Evolutionary conservation across 345 rosid genomes (phyloP), one percentile per base, ranked within the genome.

Genomic region (Raphanus raphanistrum): DNA sequence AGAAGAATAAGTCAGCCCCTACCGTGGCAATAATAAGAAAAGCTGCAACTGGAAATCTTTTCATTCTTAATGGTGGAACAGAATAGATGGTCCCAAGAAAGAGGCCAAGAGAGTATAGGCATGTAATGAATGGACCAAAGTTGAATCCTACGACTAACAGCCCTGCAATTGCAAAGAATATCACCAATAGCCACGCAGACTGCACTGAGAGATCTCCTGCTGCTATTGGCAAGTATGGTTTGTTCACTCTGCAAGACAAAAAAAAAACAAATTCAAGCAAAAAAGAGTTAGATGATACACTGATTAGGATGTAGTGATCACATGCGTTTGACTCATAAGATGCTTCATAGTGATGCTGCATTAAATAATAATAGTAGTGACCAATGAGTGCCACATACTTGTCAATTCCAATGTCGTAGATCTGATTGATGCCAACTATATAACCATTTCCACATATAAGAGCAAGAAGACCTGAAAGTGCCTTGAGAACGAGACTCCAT

Each of bases 351-450:
- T 52, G 28, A 66, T 74, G 78, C 15, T 16, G 43, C 60, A 41
- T 4, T 58, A 27, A 11, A 27, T 13, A 5, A 28, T 13, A 5
- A 68, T 29, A 7, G 21, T 21, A 41, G 54, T 32, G 61, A 76
- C 15, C 15, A 16, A 36, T 62, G 71, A 15, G 55, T 69, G 55
- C 9, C 9, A 63, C 98, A 9, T 90, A 94, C 97, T 89, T 94
- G 88, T 94, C 98, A 68, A 94, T 94, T 66, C 97, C 95, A 54
- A 92, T 85, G 82, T 94, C 98, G 38, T 89, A 94, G 83, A 94
- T 94, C 83, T 94, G 98, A 86, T 94, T 94, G 90, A 94, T 89
- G 88, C 98, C 98, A 26, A 94, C 98, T 28, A 94, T 94, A 78
- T 92, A 94, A 27, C 98, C 98, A 79, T 94, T 94, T 38, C 97